Evolutionary conservation across 1,284 basidiomycete species (phyloP), one percentile per base, ranked within the genome.

Genomic region (Ustilago tritici): DNA sequence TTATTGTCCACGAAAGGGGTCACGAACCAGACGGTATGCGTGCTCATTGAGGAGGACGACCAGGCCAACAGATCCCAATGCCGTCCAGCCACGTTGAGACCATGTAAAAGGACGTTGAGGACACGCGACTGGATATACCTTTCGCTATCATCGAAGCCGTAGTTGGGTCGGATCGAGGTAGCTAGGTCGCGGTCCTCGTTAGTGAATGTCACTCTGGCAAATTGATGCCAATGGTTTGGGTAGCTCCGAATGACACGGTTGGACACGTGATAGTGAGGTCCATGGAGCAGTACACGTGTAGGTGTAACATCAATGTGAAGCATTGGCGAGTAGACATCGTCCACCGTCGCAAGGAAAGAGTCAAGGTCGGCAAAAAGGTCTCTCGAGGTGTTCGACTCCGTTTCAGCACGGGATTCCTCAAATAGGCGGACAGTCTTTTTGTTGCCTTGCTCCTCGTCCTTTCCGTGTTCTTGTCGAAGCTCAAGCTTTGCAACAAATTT

Each of bases 211-310:
- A 76, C 60, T 1, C 74, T 56, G 19, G 62, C 61, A n/a, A 76
- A 76, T 36, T 72, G 69, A 32, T 69, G 63, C 64, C 65, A 68
- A 17, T 76, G 69, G 4, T 65, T 50, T 1, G 12, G 19, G 32
- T 67, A 72, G 4, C 41, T 31, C 7, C 74, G 36, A 23, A 76
- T 56, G 14, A 76, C 74, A 1, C 74, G 69, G n/a, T 76, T 76
- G 15, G 74, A 76, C 17, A 71, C 57, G 46, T 76, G 70, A 17
- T n/a, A 53, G 14, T 72, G 70, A 4, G 74, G 74, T 1, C 74
- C 74, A 17, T 59, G 54, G 6, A 76, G 46, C 19, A 72, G 32
- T 1, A 69, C 34, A 1, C 65, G 60, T 8, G 70, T 72, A 0
- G 74, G 74, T 0, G 74, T 76, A 0, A 72, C 52, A 36, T 74